Conservation (phyloP, 495 filamentous ascomycete genomes). For the Rostrohypoxylon terebratum region DNA sequence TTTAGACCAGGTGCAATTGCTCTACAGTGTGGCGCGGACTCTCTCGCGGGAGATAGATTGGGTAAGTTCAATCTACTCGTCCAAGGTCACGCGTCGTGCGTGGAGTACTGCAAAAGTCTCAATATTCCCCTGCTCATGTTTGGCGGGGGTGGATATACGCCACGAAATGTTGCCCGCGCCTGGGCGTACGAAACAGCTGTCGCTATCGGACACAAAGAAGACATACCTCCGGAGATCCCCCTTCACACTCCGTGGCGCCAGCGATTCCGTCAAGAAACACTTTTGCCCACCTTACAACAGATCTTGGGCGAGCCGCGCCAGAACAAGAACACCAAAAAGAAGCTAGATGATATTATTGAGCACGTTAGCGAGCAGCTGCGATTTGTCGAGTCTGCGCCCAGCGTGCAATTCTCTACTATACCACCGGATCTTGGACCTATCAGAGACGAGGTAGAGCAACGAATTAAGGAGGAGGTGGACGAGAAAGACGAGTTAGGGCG, state of each 20-base stretch:
- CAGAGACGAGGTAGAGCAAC: constrained; percentile 81
- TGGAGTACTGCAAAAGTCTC: constrained; percentile 84
- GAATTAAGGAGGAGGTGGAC: constrained; percentile 77
- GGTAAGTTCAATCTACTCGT: constrained; percentile 98
- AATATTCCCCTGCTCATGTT: constrained; percentile 85
- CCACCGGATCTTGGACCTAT: constrained; percentile 80
- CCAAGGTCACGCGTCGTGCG: constrained; percentile 89
- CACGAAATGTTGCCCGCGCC: constrained; percentile 92
- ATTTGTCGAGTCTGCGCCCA: constrained; percentile 86
- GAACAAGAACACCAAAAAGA: constrained; percentile 82
- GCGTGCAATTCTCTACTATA: constrained; percentile 85
- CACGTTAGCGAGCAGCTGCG: constrained; percentile 86
- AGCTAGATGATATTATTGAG: constrained; percentile 77
- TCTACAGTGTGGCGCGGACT: constrained; percentile 96
- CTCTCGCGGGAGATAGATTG: constrained; percentile 89
- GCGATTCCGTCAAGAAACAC: constrained; percentile 84
- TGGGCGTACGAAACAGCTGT: constrained; percentile 97
- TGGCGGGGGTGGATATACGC: constrained; percentile 97
- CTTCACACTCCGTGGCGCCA: constrained; percentile 78
- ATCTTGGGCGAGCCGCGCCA: constrained; percentile 67
- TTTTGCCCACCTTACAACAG: constrained; percentile 80
- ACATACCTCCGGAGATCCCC: constrained; percentile 79
- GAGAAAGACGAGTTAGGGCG: constrained; percentile 65
- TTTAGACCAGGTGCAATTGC: constrained; percentile 91
- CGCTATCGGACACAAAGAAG: constrained; percentile 78